Evolutionary conservation across 257 asterid genomes (phyloP).

Genomic region (Datura wrightii): DNA sequence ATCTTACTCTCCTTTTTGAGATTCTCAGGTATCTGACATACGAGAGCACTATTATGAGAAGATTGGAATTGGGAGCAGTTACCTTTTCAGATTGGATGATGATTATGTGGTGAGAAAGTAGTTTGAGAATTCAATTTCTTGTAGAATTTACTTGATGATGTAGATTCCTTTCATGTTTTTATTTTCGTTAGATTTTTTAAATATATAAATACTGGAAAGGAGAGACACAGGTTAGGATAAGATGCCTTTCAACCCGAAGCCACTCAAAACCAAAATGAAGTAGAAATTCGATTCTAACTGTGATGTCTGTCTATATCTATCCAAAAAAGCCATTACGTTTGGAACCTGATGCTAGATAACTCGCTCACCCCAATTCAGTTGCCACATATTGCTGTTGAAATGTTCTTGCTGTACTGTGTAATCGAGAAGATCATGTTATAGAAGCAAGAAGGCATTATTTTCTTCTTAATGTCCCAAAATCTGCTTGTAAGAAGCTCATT

Average conservation of each 20-base stretch:
- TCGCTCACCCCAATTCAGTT: not conserved
- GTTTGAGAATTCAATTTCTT: slow-evolving; percentile 28
- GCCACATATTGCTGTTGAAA: not conserved
- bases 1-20: not conserved
- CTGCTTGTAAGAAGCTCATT: slow-evolving; percentile 6
- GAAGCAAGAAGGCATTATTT: slow-evolving; percentile 25
- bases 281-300: not conserved
- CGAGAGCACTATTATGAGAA: slow-evolving; percentile 89
- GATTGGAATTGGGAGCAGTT: slow-evolving; percentile 99
- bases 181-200: not conserved
- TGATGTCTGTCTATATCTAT: not conserved
- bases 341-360: not conserved
- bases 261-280: not conserved
- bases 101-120: slow-evolving; percentile 87
- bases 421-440: not conserved
- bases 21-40: slow-evolving; percentile 84
- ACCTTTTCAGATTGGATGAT: slow-evolving; percentile 97
- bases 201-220: not conserved
- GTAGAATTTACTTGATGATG: slow-evolving; percentile 11
- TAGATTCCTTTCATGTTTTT: slow-evolving; percentile 10
- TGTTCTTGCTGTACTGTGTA: slow-evolving; percentile 19
- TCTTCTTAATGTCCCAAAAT: not conserved
- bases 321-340: not conserved
- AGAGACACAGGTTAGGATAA: not conserved
- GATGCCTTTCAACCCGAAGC: slow-evolving; percentile 9